These are phyloP conservation scores for Lactarius akahatsu DNA, from an alignment of 768 basidiomycete genomes.

Conservation along the genomic window DNA sequence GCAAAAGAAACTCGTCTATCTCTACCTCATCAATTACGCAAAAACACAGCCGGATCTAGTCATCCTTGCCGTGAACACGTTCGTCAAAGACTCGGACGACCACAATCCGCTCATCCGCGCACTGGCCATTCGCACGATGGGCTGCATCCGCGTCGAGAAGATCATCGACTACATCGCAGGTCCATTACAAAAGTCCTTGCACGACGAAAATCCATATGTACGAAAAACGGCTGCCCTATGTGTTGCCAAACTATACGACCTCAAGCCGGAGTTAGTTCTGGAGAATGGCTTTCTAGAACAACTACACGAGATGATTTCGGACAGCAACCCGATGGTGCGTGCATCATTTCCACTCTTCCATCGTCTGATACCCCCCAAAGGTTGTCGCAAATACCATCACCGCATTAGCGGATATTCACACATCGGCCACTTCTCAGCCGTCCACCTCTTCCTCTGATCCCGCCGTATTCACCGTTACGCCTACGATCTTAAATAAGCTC, in stretches of 20 bases:
- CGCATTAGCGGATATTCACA: constrained; percentile 90
- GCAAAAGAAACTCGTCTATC: constrained; percentile 99
- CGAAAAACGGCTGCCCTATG: constrained; percentile 97
- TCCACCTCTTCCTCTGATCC: constrained; percentile 56
- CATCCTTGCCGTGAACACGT: constrained; percentile 98
- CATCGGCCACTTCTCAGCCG: constrained; percentile 57
- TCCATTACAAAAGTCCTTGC: constrained; percentile 86
- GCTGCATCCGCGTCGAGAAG: constrained; percentile 94
- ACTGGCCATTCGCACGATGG: constrained; percentile 97
- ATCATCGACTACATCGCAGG: constrained; percentile 99
- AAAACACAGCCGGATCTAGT: constrained; percentile 99
- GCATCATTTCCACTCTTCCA: not conserved
- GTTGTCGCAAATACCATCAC: constrained; percentile 97
- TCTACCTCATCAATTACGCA: constrained; percentile 99
- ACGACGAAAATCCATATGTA: constrained; percentile 97
- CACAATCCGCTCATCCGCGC: constrained; percentile 96
- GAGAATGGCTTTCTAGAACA: constrained; percentile 93
- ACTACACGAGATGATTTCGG: constrained; percentile 88
- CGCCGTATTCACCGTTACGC: constrained; percentile 80
- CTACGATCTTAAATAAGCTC: constrained; percentile 79
- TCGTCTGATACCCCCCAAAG: constrained; percentile 43
- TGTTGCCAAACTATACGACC: constrained; percentile 95
- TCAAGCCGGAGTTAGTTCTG: constrained; percentile 92
- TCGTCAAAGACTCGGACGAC: constrained; percentile 96
- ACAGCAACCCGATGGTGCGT: constrained; percentile 94